Conservation (phyloP, 352 stramenopile species). For the Halophytophthora batemanensis region DNA sequence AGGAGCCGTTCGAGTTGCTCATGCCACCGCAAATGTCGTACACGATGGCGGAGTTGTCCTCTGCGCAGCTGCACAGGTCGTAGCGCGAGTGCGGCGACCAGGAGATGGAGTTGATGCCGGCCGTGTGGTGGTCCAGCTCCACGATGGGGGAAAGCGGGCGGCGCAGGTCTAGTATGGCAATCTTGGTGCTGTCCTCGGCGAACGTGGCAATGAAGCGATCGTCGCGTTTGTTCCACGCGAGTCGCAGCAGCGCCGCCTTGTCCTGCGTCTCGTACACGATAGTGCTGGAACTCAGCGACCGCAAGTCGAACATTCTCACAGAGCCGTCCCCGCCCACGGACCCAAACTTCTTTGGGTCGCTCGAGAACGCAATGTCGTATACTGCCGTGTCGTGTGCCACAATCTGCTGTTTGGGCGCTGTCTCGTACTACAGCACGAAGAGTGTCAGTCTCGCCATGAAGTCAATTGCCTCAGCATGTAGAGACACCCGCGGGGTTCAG, state of each 20-base stretch:
- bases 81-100: constrained; percentile 92
- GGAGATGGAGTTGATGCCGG: constrained; percentile 94
- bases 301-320: constrained; percentile 96
- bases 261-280: constrained; percentile 95
- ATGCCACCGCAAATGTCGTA: constrained; percentile 87
- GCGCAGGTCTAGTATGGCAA: constrained; percentile 96
- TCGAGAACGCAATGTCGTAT: constrained; percentile 97
- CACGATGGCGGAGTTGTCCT: constrained; percentile 95
- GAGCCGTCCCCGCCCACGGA: constrained; percentile 96
- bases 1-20: constrained; percentile 25
- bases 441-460: neutral
- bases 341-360: constrained; percentile 93
- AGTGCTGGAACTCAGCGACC: constrained; percentile 87
- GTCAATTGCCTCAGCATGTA: neutral
- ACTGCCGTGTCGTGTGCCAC: constrained; percentile 99
- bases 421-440: constrained; percentile 40
- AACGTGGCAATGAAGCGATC: constrained; percentile 96
- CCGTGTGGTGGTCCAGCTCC: constrained; percentile 90
- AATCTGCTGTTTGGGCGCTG: constrained; percentile 90
- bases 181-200: constrained; percentile 87
- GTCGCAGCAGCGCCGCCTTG: constrained; percentile 88
- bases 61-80: constrained; percentile 95
- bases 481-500: too few species aligned
- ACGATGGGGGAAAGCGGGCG: constrained; percentile 89
- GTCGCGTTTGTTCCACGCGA: constrained; percentile 98